Base-by-base conservation (phyloP, 108 stramenopile species). In the Skeletonema menzelii region DNA sequence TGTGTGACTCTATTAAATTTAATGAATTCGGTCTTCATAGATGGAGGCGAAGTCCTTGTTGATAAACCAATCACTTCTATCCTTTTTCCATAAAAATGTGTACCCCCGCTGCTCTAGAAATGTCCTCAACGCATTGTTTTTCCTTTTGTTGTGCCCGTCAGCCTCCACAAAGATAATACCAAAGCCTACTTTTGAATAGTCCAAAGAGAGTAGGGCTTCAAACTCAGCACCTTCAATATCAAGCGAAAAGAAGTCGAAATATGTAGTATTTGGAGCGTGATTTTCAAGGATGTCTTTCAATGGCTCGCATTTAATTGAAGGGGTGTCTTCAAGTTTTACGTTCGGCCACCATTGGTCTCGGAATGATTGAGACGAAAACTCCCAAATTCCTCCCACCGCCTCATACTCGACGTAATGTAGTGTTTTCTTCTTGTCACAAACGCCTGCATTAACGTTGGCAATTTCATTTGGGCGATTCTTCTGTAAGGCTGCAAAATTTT, bases 201-300 rank as follows among this genome's bases (percentile, higher is more conserved):
- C 68, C 8, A 69, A 10, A 5, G 68, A 30, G 22, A 26, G 2
- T 6, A 68, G 31, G 8, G 27, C 67, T 2, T 68, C 56, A 17
- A 11, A 59, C 56, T 68, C 67, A 15, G 67, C 67, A 56, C 67
- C 67, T 59, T 68, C 67, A 17, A 68, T 27, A 59, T 68, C 67
- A 3, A 68, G 12, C 15, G 67, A 56, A 59, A 68, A 68, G 56
- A 68, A 68, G 14, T 68, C 56, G 27, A 68, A 68, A 68, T 57
- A n/a, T n/a, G n/a, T n/a, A n/a, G n/a, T n/a, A n/a, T n/a, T n/a
- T n/a, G n/a, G 37, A 37, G 15, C 49, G 22, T 32, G 19, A 14
- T 28, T 24, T 5, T 14, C 35, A 34, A 68, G 4, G 15, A 56
- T 68, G 5, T 68, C 17, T 22, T 68, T 68, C 22, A 68, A 28